Evolutionary conservation across 441 rosid genomes (phyloP), one percentile per base, ranked within the genome.

Genomic region (Pelargonium cotyledonis): DNA sequence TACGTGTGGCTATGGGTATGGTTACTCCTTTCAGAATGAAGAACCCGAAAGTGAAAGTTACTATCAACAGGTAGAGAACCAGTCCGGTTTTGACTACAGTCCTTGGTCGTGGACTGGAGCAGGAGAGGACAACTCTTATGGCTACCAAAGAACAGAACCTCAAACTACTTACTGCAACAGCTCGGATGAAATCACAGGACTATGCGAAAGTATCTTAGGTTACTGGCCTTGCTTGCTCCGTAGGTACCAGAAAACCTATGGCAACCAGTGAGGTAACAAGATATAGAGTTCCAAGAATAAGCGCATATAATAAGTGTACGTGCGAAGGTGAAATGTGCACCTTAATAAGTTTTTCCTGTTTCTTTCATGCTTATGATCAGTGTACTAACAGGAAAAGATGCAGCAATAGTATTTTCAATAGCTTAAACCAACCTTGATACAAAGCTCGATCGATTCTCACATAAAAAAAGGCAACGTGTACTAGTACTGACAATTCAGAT

Each of bases 161-260:
- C 26, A 55, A 51, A 41, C 40, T 41, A 10, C 57, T 1, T 7
- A 63, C 15, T 63, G 63, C 63, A 65, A 62, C 60, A 11, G 53
- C 58, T 41, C 9, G 8, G 76, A 79, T 47, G 81, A 67, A 38
- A 9, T 69, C 55, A 12, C n/a, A 29, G 77, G 66, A 18, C n/a
- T 72, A 51, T 76, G 68, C 21, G 77, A 76, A 65, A 69, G 78
- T 16, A 70, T 77, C 70, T 76, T 83, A 5, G 75, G 81, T 76
- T 70, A 81, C 70, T 80, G 79, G 79, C 85, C 80, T 23, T 78
- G 81, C 75, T 23, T 78, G 81, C 44, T 15, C 9, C 70, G 29
- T 23, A 53, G 65, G 53, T 43, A 49, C 60, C 70, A 4, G 12
- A 41, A 8, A 5, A 11, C 31, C 65, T 47, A n/a, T 5, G 35